Evolutionary conservation across 2,329 filamentous ascomycete genomes (phyloP).

Genomic region (Colletotrichum aenigma): DNA sequence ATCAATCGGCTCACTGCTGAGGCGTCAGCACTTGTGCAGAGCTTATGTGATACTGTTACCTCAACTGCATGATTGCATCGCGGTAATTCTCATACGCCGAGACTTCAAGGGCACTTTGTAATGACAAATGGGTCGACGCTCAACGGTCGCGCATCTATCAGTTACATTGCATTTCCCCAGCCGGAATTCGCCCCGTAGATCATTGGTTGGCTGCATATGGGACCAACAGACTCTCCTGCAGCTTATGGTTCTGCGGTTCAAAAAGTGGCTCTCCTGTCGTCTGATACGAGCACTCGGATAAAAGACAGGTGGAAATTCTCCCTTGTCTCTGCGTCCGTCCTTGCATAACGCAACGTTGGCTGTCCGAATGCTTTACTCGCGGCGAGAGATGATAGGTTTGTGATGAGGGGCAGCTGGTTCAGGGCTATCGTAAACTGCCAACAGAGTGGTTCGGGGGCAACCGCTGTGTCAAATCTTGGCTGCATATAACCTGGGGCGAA

Average conservation of each 20-base stretch:
- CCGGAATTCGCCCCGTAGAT: neutral
- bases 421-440: neutral
- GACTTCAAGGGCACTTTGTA: neutral
- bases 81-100: neutral
- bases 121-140: neutral
- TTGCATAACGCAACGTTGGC: neutral
- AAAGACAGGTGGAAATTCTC: neutral
- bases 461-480: neutral
- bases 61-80: neutral
- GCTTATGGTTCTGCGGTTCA: neutral
- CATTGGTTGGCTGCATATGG: neutral
- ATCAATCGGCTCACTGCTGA: neutral
- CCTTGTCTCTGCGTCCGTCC: neutral
- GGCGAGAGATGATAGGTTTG: neutral
- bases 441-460: neutral
- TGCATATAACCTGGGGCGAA: neutral
- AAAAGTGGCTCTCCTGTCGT: neutral
- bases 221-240: neutral
- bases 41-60: neutral
- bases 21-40: neutral
- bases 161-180: neutral
- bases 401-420: neutral
- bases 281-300: neutral
- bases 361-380: neutral
- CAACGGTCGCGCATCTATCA: neutral